Percentiles rank a stretch among this genome's conserved stretches.
phyloP scores from a whole-genome alignment of 768 basidiomycete genomes.

The Megacollybia marginata region DNA sequence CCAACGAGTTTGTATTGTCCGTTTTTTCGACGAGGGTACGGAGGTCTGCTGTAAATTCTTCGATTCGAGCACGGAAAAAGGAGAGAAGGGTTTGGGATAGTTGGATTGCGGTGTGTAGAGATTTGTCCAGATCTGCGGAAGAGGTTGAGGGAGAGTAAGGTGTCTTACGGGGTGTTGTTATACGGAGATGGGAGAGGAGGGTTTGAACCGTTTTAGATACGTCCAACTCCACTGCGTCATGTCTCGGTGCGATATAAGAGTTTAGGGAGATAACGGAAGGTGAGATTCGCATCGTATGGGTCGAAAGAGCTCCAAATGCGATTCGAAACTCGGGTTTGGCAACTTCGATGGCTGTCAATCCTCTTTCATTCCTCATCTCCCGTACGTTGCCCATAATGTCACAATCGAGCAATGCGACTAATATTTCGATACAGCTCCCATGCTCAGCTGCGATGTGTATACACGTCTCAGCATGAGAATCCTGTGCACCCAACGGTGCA shows the following conservation, averaged over 20 bases:
- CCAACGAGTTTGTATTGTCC: constrained; percentile 34
- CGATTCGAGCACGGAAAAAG: constrained; percentile 45
- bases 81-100: constrained; percentile 38
- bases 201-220: constrained; percentile 35
- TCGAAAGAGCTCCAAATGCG: constrained; percentile 52
- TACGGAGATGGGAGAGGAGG: constrained; percentile 50
- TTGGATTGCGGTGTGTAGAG: constrained; percentile 41
- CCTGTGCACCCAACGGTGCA: constrained; percentile 59
- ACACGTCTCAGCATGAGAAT: constrained; percentile 68
- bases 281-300: constrained; percentile 42
- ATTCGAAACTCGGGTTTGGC: constrained; percentile 59
- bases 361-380: constrained; percentile 61
- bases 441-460: constrained; percentile 75
- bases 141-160: constrained; percentile 30
- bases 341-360: constrained; percentile 67
- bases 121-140: constrained; percentile 33
- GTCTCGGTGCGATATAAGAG: constrained; percentile 8
- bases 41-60: constrained; percentile 44
- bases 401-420: constrained; percentile 58
- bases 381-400: constrained; percentile 50
- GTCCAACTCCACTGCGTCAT: constrained; percentile 27
- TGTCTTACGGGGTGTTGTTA: constrained; percentile 33
- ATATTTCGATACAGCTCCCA: constrained; percentile 55
- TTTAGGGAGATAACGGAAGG: constrained; percentile 40
- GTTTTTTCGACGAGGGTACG: constrained; percentile 36